A percentile compares a stretch with the other conserved stretches of the same genome.
phyloP scores from a whole-genome alignment of 1,284 basidiomycete species.

The Rhodotorula sp. region DNA sequence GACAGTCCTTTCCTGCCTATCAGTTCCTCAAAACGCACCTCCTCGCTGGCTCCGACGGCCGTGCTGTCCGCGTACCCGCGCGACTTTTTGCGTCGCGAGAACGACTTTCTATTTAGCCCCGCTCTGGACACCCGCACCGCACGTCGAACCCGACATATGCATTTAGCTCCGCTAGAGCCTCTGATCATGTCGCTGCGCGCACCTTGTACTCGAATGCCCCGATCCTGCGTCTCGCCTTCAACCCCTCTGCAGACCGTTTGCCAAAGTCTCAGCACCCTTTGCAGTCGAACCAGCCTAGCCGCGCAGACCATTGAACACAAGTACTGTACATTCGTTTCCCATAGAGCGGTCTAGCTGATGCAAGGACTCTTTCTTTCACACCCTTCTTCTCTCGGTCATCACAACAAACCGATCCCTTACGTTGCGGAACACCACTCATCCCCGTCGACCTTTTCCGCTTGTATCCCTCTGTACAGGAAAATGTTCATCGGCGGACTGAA shows the following conservation, averaged over 20 bases:
- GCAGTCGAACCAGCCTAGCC: background rate
- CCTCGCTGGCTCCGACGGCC: too few relatives aligned
- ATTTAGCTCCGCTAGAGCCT: too few relatives aligned
- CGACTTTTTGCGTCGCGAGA: background rate
- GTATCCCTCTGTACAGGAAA: conserved; percentile 64
- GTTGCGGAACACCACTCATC: conserved; percentile 34
- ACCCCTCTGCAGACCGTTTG: background rate
- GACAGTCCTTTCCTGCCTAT: background rate
- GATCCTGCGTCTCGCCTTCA: background rate
- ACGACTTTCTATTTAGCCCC: background rate
- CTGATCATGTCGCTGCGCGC: too few relatives aligned
- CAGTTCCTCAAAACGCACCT: too few relatives aligned
- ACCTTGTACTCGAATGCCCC: background rate
- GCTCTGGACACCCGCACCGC: background rate
- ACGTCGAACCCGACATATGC: too few relatives aligned
- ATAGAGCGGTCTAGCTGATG: conserved; percentile 76
- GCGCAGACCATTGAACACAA: conserved; percentile 9
- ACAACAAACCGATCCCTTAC: background rate
- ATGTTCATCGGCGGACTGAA: conserved; percentile 97
- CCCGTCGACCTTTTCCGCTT: conserved; percentile 39
- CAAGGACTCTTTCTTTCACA: conserved; percentile 54
- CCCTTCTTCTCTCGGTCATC: background rate
- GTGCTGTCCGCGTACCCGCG: background rate
- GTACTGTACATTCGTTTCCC: conserved; percentile 45
- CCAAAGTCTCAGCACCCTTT: background rate